phyloP scores from a whole-genome alignment of 1,284 basidiomycete genomes.

The Tetrapyrgos nigripes region DNA sequence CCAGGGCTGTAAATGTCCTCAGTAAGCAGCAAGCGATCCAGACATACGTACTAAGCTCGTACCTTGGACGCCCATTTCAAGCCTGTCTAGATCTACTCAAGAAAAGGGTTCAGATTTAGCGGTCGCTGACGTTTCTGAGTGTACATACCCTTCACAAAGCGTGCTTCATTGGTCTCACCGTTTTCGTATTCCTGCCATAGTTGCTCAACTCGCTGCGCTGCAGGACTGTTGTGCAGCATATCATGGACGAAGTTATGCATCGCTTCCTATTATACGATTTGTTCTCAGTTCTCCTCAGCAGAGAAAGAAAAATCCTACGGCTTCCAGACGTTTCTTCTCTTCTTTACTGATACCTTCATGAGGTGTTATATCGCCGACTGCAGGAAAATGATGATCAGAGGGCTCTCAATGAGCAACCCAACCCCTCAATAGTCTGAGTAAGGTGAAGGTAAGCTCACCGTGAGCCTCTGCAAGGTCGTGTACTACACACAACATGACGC shows the following conservation, averaged over 20 bases:
- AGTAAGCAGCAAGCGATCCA: not conserved
- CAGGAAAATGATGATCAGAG: not conserved
- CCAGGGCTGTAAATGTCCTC: slow-evolving; percentile 54
- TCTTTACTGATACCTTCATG: slow-evolving; percentile 84
- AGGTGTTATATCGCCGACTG: slow-evolving; percentile 94
- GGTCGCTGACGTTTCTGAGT: not conserved
- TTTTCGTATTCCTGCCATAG: slow-evolving; percentile 97
- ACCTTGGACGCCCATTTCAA: slow-evolving; percentile 93
- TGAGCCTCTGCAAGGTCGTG: slow-evolving; percentile 98
- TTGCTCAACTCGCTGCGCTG: slow-evolving; percentile 77
- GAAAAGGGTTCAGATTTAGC: no score
- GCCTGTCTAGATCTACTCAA: slow-evolving; percentile 93
- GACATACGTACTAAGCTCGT: slow-evolving; percentile 2
- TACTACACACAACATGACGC: slow-evolving; percentile 88
- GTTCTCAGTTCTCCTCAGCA: not conserved
- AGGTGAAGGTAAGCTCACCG: slow-evolving; percentile 46
- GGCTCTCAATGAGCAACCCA: not conserved
- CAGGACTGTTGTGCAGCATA: slow-evolving; percentile 86
- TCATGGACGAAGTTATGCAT: slow-evolving; percentile 92
- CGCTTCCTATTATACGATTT: slow-evolving; percentile 63
- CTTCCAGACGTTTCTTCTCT: slow-evolving; percentile 83
- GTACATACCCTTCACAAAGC: slow-evolving; percentile 86
- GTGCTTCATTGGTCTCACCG: slow-evolving; percentile 81
- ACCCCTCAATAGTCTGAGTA: not conserved
- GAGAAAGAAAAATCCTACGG: slow-evolving; percentile 44